Percentiles rank a stretch among this genome's conserved stretches.
Conservation (phyloP, 2,329 filamentous ascomycete species). For the Cordyceps militaris region DNA sequence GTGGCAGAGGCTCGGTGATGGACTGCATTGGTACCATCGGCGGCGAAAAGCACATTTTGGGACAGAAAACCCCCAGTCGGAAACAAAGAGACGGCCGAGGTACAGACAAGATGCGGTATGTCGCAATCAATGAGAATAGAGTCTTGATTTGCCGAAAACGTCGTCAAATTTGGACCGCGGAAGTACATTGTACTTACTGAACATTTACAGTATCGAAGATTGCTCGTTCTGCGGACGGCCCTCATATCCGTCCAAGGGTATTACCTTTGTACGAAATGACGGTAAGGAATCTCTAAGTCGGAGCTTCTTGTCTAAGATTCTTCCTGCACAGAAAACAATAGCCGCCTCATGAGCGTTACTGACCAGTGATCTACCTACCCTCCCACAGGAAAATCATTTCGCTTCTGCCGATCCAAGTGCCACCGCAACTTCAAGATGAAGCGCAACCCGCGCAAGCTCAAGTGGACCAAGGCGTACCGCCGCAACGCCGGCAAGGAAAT, state of each 20-base stretch:
- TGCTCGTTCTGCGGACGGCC: slow-evolving; percentile 43
- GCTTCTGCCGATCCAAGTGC: slow-evolving; percentile 55
- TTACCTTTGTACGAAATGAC: slow-evolving; percentile 45
- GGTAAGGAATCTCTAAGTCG: slow-evolving; percentile 20
- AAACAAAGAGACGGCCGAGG: slow-evolving; percentile 7
- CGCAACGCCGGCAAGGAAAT: slow-evolving; percentile 72
- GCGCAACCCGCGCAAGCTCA: slow-evolving; percentile 92
- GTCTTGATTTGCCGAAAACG: not conserved
- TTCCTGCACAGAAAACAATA: not conserved
- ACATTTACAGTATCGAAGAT: slow-evolving; percentile 32
- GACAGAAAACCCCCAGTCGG: not conserved
- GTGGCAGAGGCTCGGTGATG: slow-evolving; percentile 7
- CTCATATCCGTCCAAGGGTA: slow-evolving; percentile 50
- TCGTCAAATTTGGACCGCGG: not conserved
- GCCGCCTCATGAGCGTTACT: not conserved
- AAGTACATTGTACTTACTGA: slow-evolving; percentile 4
- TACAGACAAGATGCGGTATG: slow-evolving; percentile 14
- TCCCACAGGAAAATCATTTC: slow-evolving; percentile 39
- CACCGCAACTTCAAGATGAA: slow-evolving; percentile 88
- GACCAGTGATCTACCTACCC: not conserved
- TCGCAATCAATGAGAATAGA: not conserved
- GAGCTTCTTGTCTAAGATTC: no score
- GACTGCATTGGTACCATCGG: not conserved
- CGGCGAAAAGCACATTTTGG: not conserved
- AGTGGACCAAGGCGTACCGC: slow-evolving; percentile 94